Base-by-base conservation (phyloP, 1,139 yeast species). In the Blastobotrys apis region DNA sequence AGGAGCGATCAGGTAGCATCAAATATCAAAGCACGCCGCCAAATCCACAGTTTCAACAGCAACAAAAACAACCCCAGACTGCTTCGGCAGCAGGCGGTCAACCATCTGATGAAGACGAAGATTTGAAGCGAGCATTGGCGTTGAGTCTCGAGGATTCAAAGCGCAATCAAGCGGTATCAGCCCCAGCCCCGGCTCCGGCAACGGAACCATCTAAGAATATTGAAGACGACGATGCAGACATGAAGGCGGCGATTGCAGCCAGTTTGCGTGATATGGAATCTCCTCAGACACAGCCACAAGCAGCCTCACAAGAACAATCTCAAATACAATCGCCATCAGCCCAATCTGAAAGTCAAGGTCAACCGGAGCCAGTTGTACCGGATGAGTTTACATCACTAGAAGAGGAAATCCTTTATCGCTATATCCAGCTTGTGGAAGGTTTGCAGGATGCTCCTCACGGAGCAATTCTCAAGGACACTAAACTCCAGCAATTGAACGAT, bases 161-260 rank as follows among this genome's bases (percentile, higher is more conserved):
- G 44, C 39, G 44, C 8, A 20, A 33, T n/a, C 27, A 47, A 15
- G 39, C 48, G 2, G 48, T 42, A 2, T 51, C 56, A 2, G 31
- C 26, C 12, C 43, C 50, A 5, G 52, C 47, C 9, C 51, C 39
- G 22, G 47, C 42, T 33, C 39, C 45, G 47, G 19, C 51, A 4
- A 34, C 53, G n/a, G 37, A 39, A 37, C 30, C 30, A 13, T 35
- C 21, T 21, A 26, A 36, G n/a, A 19, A 13, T 6, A 74, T 63
- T 3, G 85, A 80, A 2, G 94, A 83, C 6, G 86, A 84, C 25
- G 97, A 92, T 54, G 94, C 83, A 29, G 96, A 87, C 35, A 75
- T 92, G 80, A 84, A 81, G 60, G 95, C 94, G 1, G 98, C 97
- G 0, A 88, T 92, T 49, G 95, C 85, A n/a, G 97, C 95, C 1